Evolutionary conservation across 1,139 yeast genomes (phyloP).

Genomic region (Pichia sp.): DNA sequence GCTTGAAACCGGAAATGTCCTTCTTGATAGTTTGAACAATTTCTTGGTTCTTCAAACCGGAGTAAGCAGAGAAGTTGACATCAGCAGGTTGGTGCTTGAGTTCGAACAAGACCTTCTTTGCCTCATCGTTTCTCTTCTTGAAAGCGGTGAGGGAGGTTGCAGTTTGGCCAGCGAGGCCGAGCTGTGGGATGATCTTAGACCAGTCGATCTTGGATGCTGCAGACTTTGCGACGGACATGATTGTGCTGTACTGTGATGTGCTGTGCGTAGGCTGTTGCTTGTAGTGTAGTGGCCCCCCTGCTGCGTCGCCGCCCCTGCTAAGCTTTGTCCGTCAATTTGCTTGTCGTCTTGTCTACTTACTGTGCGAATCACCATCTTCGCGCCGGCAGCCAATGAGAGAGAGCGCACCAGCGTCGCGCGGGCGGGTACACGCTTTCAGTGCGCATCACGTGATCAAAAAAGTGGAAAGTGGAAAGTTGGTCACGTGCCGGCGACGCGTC

Average conservation of each 20-base stretch:
- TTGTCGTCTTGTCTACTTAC: too few relatives aligned
- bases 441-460: not conserved
- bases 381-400: not conserved
- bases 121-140: constrained; percentile 98
- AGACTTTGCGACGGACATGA: constrained; percentile 38
- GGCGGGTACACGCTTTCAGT: not conserved
- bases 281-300: too few relatives aligned
- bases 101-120: constrained; percentile 71
- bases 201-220: constrained; percentile 91
- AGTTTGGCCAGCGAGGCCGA: constrained; percentile 91
- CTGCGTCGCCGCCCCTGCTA: too few relatives aligned
- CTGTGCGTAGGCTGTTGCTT: too few relatives aligned
- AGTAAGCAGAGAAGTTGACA: constrained; percentile 81
- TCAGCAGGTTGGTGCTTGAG: constrained; percentile 65
- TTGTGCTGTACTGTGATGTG: too few relatives aligned
- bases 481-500: too few relatives aligned
- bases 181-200: constrained; percentile 81
- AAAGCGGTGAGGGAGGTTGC: constrained; percentile 82
- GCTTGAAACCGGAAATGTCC: constrained; percentile 69
- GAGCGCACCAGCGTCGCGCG: not conserved
- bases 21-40: constrained; percentile 78
- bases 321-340: too few relatives aligned
- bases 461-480: too few relatives aligned
- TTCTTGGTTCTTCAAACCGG: constrained; percentile 72
- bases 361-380: too few relatives aligned